phyloP scores from a whole-genome alignment of 2,329 filamentous ascomycete genomes.

The Sporothrix pseudoabietina region DNA sequence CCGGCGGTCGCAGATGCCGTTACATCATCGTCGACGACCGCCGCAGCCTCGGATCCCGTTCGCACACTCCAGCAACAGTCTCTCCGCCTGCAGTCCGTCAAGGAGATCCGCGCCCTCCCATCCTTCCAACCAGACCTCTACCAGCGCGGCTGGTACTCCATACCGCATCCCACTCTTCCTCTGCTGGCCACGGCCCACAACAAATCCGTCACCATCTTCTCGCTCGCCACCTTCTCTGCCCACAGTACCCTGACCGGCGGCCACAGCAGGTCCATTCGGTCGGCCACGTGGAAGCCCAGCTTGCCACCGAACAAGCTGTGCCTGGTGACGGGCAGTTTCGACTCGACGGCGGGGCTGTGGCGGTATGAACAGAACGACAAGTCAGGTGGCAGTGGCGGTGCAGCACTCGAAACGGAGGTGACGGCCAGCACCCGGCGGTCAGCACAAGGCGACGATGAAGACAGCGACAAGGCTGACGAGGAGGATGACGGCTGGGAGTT shows the following conservation, averaged over 20 bases:
- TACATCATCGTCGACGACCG: constrained; percentile 19
- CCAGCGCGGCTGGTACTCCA: constrained; percentile 80
- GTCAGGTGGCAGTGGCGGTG: constrained; percentile 40
- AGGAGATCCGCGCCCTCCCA: constrained; percentile 49
- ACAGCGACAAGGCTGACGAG: constrained; percentile 54
- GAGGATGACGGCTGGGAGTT: constrained; percentile 89
- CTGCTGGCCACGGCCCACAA: constrained; percentile 86
- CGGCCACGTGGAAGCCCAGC: constrained; percentile 83
- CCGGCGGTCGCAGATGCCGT: constrained; percentile 11
- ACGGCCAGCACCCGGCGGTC: constrained; percentile 29
- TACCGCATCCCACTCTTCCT: constrained; percentile 83
- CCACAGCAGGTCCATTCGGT: constrained; percentile 86
- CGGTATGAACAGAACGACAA: constrained; percentile 59
- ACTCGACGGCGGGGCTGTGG: constrained; percentile 87
- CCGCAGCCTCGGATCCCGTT: background rate
- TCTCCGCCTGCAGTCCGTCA: constrained; percentile 20
- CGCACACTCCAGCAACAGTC: background rate
- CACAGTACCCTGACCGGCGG: constrained; percentile 82
- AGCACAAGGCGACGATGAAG: constrained; percentile 34
- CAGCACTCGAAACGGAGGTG: constrained; percentile 47
- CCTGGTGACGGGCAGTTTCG: constrained; percentile 90
- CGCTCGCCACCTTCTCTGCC: constrained; percentile 74
- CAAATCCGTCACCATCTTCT: constrained; percentile 87
- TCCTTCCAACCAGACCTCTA: constrained; percentile 60
- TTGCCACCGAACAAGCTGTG: constrained; percentile 65